Percentiles rank a stretch among this genome's conserved stretches.
These are phyloP conservation scores for Xylaria sp. DNA, from an alignment of 2,329 filamentous ascomycete species.

Conservation along the genomic window DNA sequence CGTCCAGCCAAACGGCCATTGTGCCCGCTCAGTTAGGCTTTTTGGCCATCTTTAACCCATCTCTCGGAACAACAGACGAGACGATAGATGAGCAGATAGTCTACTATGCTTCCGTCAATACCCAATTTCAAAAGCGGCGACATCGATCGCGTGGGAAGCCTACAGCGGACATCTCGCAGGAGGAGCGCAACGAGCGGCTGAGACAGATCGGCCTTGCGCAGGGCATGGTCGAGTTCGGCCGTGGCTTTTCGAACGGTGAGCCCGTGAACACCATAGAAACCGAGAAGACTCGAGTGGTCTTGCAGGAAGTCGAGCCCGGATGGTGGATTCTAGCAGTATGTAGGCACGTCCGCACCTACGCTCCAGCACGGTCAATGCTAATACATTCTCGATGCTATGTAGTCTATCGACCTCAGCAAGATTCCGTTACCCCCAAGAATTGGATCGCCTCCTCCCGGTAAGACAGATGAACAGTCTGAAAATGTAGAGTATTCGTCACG, in stretches of 20 bases:
- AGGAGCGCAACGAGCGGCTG: slow-evolving; percentile 85
- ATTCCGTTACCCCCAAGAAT: slow-evolving; percentile 69
- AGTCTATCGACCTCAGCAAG: slow-evolving; percentile 86
- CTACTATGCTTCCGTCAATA: slow-evolving; percentile 81
- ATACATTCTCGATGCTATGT: slow-evolving; percentile 25
- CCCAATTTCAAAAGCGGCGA: slow-evolving; percentile 55
- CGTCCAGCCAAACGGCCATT: slow-evolving; percentile 51
- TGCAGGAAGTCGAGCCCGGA: slow-evolving; percentile 86
- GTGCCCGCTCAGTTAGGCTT: slow-evolving; percentile 88
- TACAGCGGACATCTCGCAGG: slow-evolving; percentile 61
- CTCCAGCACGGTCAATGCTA: slow-evolving; percentile 18
- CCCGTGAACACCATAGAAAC: slow-evolving; percentile 89
- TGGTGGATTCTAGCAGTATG: slow-evolving; percentile 97
- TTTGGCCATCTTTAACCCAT: slow-evolving; percentile 94
- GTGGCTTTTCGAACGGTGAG: slow-evolving; percentile 82
- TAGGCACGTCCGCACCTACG: slow-evolving; percentile 10
- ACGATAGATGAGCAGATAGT: slow-evolving; percentile 85
- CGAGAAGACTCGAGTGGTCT: slow-evolving; percentile 83
- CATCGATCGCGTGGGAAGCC: slow-evolving; percentile 57
- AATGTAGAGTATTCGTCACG: slow-evolving; percentile 84
- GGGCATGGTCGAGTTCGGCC: slow-evolving; percentile 93
- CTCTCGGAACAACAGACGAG: slow-evolving; percentile 70
- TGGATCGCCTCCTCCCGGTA: slow-evolving; percentile 51
- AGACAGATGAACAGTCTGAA: slow-evolving; percentile 55
- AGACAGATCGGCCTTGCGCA: slow-evolving; percentile 96